These are phyloP conservation scores for Corymbia calophylla DNA, from an alignment of 441 rosid species.

Conservation along the genomic window DNA sequence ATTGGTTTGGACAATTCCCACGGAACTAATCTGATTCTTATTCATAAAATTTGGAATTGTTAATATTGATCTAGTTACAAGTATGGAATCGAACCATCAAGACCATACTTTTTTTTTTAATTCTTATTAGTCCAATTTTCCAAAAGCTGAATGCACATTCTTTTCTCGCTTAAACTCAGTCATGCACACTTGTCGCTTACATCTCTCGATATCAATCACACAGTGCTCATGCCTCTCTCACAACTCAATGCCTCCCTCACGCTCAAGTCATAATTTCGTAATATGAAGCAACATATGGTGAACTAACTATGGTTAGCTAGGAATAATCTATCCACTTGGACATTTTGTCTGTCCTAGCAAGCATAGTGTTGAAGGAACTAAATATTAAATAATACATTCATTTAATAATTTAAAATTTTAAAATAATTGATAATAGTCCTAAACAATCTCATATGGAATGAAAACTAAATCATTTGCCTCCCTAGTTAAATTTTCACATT, in stretches of 20 bases:
- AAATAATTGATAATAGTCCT: too few relatives aligned
- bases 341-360: neutral
- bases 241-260: neutral
- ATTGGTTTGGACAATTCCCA: neutral
- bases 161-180: neutral
- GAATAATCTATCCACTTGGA: neutral
- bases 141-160: too few relatives aligned
- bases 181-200: accelerated
- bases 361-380: neutral
- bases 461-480: too few relatives aligned
- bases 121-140: too few relatives aligned
- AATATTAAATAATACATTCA: too few relatives aligned
- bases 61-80: too few relatives aligned
- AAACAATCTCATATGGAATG: too few relatives aligned
- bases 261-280: neutral
- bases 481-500: too few relatives aligned
- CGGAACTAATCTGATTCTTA: too few relatives aligned
- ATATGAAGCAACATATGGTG: neutral
- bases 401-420: too few relatives aligned
- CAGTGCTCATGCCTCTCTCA: neutral
- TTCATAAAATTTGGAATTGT: too few relatives aligned
- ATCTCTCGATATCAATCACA: neutral
- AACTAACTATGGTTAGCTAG: neutral
- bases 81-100: neutral
- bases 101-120: too few relatives aligned